Evolutionary conservation across 176 grass and related monocot genomes (phyloP).

Genomic region (Ensete glaucum): DNA sequence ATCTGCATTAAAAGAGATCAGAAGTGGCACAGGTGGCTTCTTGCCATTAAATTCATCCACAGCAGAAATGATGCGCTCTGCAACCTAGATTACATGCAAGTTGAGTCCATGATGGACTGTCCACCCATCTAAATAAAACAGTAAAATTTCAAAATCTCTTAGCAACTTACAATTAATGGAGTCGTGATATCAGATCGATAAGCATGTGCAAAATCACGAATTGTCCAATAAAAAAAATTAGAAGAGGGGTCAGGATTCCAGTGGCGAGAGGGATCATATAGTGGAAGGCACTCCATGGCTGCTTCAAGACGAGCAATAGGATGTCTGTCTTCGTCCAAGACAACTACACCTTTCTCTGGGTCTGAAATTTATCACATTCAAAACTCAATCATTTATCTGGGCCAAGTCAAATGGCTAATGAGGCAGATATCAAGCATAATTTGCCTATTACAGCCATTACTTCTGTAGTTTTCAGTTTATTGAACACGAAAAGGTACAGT

Average conservation of each 20-base stretch:
- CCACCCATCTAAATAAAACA: neutral
- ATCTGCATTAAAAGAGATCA: slow-evolving; percentile 55
- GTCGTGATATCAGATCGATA: slow-evolving; percentile 65
- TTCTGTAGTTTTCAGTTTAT: neutral
- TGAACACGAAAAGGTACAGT: neutral
- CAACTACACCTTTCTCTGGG: slow-evolving; percentile 41
- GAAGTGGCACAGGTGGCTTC: slow-evolving; percentile 63
- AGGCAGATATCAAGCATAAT: neutral
- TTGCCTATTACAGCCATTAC: neutral
- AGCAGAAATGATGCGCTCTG: slow-evolving; percentile 57
- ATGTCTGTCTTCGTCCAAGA: slow-evolving; percentile 51
- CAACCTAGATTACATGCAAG: slow-evolving; percentile 41
- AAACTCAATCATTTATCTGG: neutral
- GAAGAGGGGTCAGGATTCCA: slow-evolving; percentile 25
- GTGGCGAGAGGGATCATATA: slow-evolving; percentile 29
- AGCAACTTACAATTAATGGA: slow-evolving; percentile 46
- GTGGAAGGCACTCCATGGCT: slow-evolving; percentile 34
- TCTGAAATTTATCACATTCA: slow-evolving; percentile 36
- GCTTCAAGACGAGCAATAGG: slow-evolving; percentile 50
- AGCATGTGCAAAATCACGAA: slow-evolving; percentile 80
- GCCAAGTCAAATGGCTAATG: neutral
- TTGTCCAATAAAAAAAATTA: slow-evolving; percentile 87
- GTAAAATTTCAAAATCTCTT: neutral
- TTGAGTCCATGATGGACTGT: neutral
- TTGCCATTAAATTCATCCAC: slow-evolving; percentile 59